Base-by-base conservation (phyloP, 2,329 filamentous ascomycete genomes). In the Colletotrichum horii region DNA sequence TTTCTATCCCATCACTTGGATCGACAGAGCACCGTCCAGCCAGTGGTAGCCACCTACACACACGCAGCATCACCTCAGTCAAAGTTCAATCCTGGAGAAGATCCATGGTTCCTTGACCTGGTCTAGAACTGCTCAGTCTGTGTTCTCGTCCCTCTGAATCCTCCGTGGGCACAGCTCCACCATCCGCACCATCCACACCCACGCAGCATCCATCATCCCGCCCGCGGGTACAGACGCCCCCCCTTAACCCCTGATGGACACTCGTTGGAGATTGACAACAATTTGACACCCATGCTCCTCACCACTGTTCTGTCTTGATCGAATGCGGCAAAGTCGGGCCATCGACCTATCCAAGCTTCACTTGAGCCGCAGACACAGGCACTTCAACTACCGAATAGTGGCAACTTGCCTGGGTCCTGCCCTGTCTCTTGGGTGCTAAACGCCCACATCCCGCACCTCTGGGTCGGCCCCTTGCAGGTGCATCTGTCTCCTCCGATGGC, bases 251-350 rank as follows among this genome's bases (percentile, higher is more conserved):
- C 70, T 68, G 65, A 73, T 24, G 32, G 52, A 62, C 58, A 43
- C 56, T 28, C 12, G 70, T 76, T 69, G 43, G 73, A 69, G 32
- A 73, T 74, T 69, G 65, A 76, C 65, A 69, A 24, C 65, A 65
- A 26, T 60, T 48, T 52, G 74, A 65, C 48, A 52, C 70, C 70
- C 38, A 55, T 75, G 48, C 56, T 64, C n/a, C 30, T 64, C n/a
- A 60, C 58, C 32, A 38, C 28, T 58, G 34, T 73, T 73, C 16
- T 60, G 36, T 60, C 56, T 75, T 60, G 70, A 60, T 64, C 73
- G 28, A 58, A 26, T 22, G 16, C 28, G 22, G 62, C 9, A 34
- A 38, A 62, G 22, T 64, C 64, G 34, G 48, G 16, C 69, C 70
- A 56, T 28, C 24, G 19, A 9, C 14, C 34, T 38, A 14, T 26